Base-by-base conservation (phyloP, 148 eudicot genomes). In the Rhododendron simsii region DNA sequence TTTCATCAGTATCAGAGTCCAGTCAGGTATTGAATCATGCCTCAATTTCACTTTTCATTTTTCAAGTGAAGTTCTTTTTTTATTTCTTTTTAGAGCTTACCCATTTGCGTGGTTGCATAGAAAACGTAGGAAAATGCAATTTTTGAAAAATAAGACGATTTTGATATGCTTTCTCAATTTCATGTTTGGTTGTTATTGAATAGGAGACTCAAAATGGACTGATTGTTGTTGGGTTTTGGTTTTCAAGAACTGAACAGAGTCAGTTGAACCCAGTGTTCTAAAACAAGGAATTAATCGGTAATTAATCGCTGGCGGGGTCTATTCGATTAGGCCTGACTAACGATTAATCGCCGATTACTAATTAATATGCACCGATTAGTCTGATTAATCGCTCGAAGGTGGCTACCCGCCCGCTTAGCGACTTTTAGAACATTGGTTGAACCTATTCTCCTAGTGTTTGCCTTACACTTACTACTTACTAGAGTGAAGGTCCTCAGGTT, bases 1-100 rank as follows among this genome's bases (percentile, higher is more conserved):
- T 69, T 41, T 80, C 50, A 10, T 50, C 87, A 67, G 35, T 86
- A 21, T 86, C 80, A 21, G 84, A 37, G 69, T 86, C 79, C 48
- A 67, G 53, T 81, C 86, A 84, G 86, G 86, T 84, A 74, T 44
- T 51, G 5, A 33, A 35, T 8, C 71, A 81, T 57, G 4, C 28
- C 5, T 81, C 30, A 20, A 51, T 20, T 69, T 51, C 80, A 33
- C 51, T 71, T 26, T 28, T 55, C 63, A 11, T 48, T 20, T 28
- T 33, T 61, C 21, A 16, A 26, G 61, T 53, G 57, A 53, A 53
- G 57, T 53, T 50, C 3, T 50, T 48, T 11, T 50, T 50, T 12
- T 0, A 50, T 13, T 13, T 53, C 39, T 1, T 75, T 75, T 51
- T 2, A 35, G 26, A 50, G 82, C 82, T 44, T 18, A 45, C 81